phyloP scores from a whole-genome alignment of 2,329 filamentous ascomycete genomes.

The Dactylella cylindrospora region DNA sequence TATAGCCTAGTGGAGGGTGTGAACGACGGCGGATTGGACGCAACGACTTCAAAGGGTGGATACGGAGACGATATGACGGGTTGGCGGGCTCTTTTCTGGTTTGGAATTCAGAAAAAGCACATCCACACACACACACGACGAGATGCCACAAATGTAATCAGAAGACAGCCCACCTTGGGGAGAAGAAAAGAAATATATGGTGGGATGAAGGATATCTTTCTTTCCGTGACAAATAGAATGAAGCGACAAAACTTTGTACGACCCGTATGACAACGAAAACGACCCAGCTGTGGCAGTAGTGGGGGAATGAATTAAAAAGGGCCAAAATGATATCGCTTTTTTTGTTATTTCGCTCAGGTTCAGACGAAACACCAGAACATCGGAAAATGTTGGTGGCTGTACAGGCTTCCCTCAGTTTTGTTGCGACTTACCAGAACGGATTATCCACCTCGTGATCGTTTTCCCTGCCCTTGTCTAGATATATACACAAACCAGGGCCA shows the following conservation, averaged over 20 bases:
- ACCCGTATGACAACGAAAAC: slow-evolving; percentile 33
- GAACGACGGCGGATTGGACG: slow-evolving; percentile 39
- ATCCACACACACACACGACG: slow-evolving; percentile 18
- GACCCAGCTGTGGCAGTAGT: too few species aligned
- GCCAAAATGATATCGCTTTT: too few species aligned
- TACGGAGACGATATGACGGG: slow-evolving; percentile 26
- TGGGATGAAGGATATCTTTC: slow-evolving; percentile 9
- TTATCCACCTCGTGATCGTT: slow-evolving; percentile 38
- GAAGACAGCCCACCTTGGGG: slow-evolving; percentile 32
- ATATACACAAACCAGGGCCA: too few species aligned
- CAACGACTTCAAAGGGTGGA: slow-evolving; percentile 22
- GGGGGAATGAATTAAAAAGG: slow-evolving; percentile 2
- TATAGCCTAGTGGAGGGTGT: slow-evolving; percentile 43
- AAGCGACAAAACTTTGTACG: slow-evolving; percentile 9
- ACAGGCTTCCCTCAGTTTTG: not conserved
- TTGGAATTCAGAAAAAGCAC: slow-evolving; percentile 41
- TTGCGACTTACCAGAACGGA: slow-evolving; percentile 39
- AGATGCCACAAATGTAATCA: slow-evolving; percentile 36
- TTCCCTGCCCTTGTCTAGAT: slow-evolving; percentile 24
- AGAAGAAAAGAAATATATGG: slow-evolving; percentile 14
- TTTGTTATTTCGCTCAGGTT: too few species aligned
- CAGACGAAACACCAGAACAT: slow-evolving; percentile 18
- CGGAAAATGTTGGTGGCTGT: slow-evolving; percentile 21
- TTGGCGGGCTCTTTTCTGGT: slow-evolving; percentile 42
- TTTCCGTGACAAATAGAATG: slow-evolving; percentile 37